A percentile compares a stretch with the other conserved stretches of the same genome.
Conservation (phyloP, 225 moss, liverwort and hornwort genomes). For the Rhytidiadelphus loreus region DNA sequence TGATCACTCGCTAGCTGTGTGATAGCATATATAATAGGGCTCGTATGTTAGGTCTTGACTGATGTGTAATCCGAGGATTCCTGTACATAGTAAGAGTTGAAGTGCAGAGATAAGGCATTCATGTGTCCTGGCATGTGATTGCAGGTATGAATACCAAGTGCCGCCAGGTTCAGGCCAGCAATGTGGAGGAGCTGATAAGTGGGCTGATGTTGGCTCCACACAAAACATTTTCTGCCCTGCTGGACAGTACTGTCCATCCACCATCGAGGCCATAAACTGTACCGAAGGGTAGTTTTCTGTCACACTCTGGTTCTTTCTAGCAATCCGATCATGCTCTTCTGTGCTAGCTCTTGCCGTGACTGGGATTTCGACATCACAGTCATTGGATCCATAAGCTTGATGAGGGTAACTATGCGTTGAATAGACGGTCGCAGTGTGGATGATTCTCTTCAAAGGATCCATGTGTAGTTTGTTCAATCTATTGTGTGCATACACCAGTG, state of each 20-base stretch:
- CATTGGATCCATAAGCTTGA: background rate
- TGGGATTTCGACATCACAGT: background rate
- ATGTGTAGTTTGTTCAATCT: background rate
- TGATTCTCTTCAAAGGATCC: background rate
- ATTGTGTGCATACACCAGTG: background rate
- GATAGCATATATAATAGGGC: too few relatives aligned
- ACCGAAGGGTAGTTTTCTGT: conserved; percentile 8
- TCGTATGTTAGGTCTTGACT: too few relatives aligned
- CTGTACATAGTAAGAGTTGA: too few relatives aligned
- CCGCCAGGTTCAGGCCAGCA: background rate
- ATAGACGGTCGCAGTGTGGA: background rate
- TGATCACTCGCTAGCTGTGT: too few relatives aligned
- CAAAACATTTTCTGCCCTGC: conserved; percentile 38
- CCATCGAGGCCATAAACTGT: conserved; percentile 30
- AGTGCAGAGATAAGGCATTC: too few relatives aligned
- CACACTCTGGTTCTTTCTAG: background rate
- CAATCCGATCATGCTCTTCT: too few relatives aligned
- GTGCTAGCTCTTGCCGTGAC: background rate
- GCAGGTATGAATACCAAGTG: conserved; percentile 69
- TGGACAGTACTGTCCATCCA: conserved; percentile 57
- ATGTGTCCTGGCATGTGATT: background rate
- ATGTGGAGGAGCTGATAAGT: conserved; percentile 89
- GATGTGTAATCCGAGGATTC: too few relatives aligned
- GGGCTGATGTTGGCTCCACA: conserved; percentile 36
- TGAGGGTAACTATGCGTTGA: background rate